Percentiles rank a stretch among this genome's conserved stretches.
phyloP scores from a whole-genome alignment of 257 asterid species.

The Lycium barbarum region DNA sequence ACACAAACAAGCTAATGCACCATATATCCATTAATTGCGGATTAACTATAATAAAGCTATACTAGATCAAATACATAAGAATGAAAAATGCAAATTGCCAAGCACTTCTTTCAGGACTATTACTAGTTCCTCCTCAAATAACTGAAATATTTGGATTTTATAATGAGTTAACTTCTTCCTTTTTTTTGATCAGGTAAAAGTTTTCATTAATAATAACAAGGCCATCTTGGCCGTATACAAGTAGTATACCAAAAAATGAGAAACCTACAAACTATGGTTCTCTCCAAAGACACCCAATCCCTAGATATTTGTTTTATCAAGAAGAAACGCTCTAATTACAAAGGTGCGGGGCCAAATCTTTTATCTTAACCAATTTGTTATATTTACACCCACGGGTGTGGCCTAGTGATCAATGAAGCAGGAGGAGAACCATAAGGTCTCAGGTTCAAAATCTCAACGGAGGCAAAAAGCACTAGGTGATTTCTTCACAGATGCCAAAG shows the following conservation, averaged over 20 bases:
- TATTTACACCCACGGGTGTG: background rate
- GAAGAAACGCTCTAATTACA: no score
- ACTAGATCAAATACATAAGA: conserved; percentile 3
- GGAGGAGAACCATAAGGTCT: background rate
- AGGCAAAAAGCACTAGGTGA: background rate
- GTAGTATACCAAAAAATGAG: no score
- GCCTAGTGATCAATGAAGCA: background rate
- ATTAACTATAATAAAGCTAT: background rate
- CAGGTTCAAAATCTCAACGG: background rate
- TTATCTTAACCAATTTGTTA: background rate
- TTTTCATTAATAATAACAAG: no score
- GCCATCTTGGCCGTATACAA: no score
- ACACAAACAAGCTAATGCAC: background rate
- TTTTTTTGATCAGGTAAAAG: no score
- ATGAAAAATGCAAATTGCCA: background rate
- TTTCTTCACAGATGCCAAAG: background rate
- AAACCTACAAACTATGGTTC: no score
- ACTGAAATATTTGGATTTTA: background rate
- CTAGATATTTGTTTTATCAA: background rate
- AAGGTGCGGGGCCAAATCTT: background rate
- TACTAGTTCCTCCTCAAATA: conserved; percentile 19
- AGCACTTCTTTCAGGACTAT: conserved; percentile 7
- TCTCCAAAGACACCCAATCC: no score
- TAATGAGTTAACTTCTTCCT: background rate
- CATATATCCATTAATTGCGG: conserved; percentile 1